Evolutionary conservation across 306 rosid genomes (phyloP), one percentile per base, ranked within the genome.

Genomic region (Aeschynomene evenia): DNA sequence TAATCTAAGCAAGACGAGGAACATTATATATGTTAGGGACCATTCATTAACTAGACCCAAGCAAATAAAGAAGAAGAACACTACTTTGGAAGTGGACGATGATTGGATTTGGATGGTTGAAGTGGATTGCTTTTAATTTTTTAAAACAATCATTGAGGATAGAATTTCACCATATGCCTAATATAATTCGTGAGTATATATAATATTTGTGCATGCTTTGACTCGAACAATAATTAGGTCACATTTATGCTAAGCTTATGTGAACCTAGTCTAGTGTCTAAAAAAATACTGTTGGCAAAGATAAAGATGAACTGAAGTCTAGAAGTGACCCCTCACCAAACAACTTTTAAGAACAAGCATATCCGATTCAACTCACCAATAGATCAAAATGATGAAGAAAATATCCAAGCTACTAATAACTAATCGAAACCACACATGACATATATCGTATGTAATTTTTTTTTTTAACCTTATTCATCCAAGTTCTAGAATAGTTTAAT

Each of bases 251-350:
- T 14, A 50, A 50, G 63, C 70, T 51, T 21, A 20, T 36, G 36
- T 2, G 15, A 72, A 37, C 15, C 14, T 15, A 6, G 15, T 42
- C 15, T n/a, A 36, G n/a, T n/a, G n/a, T n/a, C n/a, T 3, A 23
- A 53, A 61, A 16, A 54, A 61, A 16, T n/a, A n/a, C 33, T 62
- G 70, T 62, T n/a, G 21, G 13, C 10, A 63, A 4, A 62, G 46
- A 73, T 73, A 51, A 29, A 51, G 33, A 51, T 51, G 54, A 16
- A 23, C 53, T 36, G 4, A 45, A 34, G 39, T 21, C n/a, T 7
- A 68, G 6, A 68, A n/a, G 2, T 51, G 62, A 52, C 34, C 37
- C 51, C 37, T 68, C 51, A 34, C 63, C 50, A 51, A 51, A 34
- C 20, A 31, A 11, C 28, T 16, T 16, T 63, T 65, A 5, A 28